Evolutionary conservation across 2,329 filamentous ascomycete genomes (phyloP), one percentile per base, ranked within the genome.

Genomic region (Botrytis porri): DNA sequence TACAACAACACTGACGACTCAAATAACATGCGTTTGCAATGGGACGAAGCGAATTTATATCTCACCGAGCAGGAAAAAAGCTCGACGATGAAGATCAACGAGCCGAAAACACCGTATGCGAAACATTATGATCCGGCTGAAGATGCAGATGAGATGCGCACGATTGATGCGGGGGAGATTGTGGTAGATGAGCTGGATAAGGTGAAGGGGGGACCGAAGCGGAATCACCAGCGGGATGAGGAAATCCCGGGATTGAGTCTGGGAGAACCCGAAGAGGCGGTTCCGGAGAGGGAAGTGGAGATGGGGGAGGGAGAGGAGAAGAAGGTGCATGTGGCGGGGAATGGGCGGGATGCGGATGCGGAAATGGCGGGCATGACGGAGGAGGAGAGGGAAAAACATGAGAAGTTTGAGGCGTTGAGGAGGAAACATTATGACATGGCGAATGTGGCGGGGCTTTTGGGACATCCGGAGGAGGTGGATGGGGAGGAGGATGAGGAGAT

Each of bases 341-440:
- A n/a, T 18, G 60, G 54, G 37, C 85, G 87, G 75, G 85, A 87
- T n/a, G 85, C 84, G 81, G 86, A 86, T 76, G 86, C 22, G 60
- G 60, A 62, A 39, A 62, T 88, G 83, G 81, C 84, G 35, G 87
- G 87, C 51, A 82, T 90, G 79, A 88, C 84, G 73, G 83, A 87
- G 60, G 94, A 97, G 82, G 95, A 97, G 81, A 86, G 86, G 75
- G 94, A 96, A 85, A 98, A 98, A 86, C 96, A 99, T 83, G 89
- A 88, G 80, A 90, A 92, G 81, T 99, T 99, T 82, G 95, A 98
- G 84, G 87, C 93, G 84, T 87, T 94, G 85, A 89, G 96, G 80
- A 98, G 96, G 90, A 95, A 91, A 85, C 96, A 99, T 83, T 99
- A 99, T 83, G 96, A 99, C 86, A 99, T 99, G 96, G 94, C 89